Evolutionary conservation across 2,329 filamentous ascomycete species (phyloP), one percentile per base, ranked within the genome.

Genomic region (Hypoxylon sp.): DNA sequence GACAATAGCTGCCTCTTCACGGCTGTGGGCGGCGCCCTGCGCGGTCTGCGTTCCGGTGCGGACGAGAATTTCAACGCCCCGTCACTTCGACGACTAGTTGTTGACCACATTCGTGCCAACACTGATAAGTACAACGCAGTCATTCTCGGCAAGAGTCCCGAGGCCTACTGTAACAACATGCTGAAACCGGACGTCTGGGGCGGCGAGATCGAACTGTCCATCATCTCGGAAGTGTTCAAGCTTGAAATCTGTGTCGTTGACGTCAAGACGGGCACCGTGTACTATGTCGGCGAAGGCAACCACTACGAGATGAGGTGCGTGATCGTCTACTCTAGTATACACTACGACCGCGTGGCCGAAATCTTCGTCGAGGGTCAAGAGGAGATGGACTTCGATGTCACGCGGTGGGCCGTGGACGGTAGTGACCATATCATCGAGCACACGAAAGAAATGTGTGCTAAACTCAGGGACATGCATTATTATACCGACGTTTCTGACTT

Each of bases 1-100:
- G 95, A 98, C 80, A 98, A 98, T 80, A 94, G 91, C 65, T 98
- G 95, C 81, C 90, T 98, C 75, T 98, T 98, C 80, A 92, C 94
- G 29, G 94, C 95, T 0, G 90, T 98, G 51, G 92, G 93, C 14
- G 92, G 91, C 59, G 92, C 92, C 2, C 86, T 97, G n/a, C 88
- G 93, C 53, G 87, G 82, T 26, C 79, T 82, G 17, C 80, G 84
- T 53, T 78, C 81, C n/a, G 81, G 81, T 5, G 76, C 80, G 46
- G 67, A 68, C 24, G 62, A 67, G 24, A 11, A 22, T 5, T 70
- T 70, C 47, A 63, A 60, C 5, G 68, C 72, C 5, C 60, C 62
- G 8, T 75, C 92, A 74, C 84, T 98, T 17, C 90, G 94, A 61
- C 90, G 87, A 13, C 85, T 97, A 69, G 90, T 97, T 19, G 94